Conservation (phyloP, 1,284 basidiomycete species). For the Microbotryomycetes sp. region DNA sequence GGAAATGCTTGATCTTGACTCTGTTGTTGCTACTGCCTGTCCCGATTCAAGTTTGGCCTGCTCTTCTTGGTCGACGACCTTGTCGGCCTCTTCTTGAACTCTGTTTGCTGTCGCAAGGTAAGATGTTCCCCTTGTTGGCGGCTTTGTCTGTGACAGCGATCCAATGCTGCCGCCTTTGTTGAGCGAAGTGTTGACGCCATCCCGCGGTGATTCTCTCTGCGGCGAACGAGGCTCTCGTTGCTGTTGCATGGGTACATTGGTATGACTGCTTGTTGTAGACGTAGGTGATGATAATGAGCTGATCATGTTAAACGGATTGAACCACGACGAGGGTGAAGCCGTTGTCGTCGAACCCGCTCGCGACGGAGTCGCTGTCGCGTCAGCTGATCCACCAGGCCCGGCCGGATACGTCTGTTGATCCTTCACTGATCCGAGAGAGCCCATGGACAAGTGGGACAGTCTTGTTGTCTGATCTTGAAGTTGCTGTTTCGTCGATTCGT, state of each 20-base stretch:
- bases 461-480: neutral
- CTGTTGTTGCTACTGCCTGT: neutral
- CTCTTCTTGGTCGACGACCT: neutral
- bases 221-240: neutral
- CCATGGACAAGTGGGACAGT: neutral
- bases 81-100: conserved; percentile 12
- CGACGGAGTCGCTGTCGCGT: neutral
- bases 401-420: neutral
- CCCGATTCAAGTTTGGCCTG: neutral
- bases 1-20: too few species aligned
- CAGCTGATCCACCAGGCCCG: neutral
- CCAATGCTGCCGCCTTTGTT: neutral
- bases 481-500: conserved; percentile 1
- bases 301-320: neutral
- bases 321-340: neutral
- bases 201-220: neutral
- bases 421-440: neutral
- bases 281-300: neutral
- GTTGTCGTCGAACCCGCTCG: neutral
- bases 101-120: conserved; percentile 15
- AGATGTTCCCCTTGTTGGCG: conserved; percentile 1
- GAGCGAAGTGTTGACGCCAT: neutral
- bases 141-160: neutral
- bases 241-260: too few species aligned
- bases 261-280: neutral